Conservation (phyloP, 192 early-diverging fungal species). For the Podila clonocystis region DNA sequence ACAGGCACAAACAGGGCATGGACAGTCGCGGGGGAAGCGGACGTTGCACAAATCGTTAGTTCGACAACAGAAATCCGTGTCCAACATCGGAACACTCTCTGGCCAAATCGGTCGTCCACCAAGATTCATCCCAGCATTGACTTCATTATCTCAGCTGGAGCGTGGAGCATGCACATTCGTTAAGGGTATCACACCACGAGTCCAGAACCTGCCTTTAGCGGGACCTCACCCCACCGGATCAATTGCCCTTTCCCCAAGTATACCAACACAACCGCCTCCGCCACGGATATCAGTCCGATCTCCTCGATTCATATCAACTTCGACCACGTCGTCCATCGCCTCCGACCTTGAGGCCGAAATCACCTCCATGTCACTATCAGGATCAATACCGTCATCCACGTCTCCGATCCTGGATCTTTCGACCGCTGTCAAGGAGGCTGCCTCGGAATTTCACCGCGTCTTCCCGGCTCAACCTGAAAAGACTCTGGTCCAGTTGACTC, state of each 20-base stretch:
- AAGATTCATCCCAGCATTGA: background rate
- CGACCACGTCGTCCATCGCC: conserved; percentile 13
- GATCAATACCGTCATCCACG: background rate
- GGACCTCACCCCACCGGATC: no score
- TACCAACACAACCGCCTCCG: no score
- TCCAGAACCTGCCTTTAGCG: no score
- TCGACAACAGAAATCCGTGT: background rate
- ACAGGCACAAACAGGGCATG: background rate
- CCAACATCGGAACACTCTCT: background rate
- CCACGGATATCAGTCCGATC: background rate
- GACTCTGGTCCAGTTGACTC: conserved; percentile 3
- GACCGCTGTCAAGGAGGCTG: conserved; percentile 1
- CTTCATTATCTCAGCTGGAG: no score
- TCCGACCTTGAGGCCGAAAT: conserved; percentile 9
- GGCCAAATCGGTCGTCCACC: background rate
- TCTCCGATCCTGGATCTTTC: background rate
- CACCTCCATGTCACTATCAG: conserved; percentile 4
- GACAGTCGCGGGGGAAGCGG: background rate
- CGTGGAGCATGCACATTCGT: no score
- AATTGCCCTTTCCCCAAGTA: no score
- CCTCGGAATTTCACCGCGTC: conserved; percentile 27
- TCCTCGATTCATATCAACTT: conserved; percentile 2
- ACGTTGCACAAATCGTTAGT: background rate
- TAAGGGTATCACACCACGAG: no score
- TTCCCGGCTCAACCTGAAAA: conserved; percentile 26